Conservation (phyloP, 371 early-diverging fungal genomes). For the Mortierella sp. region DNA sequence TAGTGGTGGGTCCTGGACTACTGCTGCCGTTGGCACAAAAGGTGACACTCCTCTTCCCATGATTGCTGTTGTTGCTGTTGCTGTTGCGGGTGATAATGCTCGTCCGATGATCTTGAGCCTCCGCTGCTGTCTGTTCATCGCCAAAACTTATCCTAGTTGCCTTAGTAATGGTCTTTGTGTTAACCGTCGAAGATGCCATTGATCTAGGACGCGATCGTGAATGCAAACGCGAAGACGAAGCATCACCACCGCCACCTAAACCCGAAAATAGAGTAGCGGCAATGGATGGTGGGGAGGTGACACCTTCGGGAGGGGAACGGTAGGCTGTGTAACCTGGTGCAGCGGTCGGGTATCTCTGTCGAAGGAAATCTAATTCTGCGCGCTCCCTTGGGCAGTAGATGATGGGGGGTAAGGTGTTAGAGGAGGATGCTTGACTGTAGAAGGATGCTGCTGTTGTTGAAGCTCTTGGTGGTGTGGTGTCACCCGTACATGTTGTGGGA, state of each 20-base stretch:
- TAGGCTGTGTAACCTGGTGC: not conserved
- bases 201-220: not conserved
- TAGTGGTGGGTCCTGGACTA: too few relatives aligned
- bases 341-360: not conserved
- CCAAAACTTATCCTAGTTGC: too few relatives aligned
- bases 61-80: too few relatives aligned
- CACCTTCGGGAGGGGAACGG: not conserved
- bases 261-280: not conserved
- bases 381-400: constrained; percentile 1
- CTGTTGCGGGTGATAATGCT: too few relatives aligned
- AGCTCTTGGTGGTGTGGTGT: not conserved
- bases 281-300: not conserved
- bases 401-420: not conserved
- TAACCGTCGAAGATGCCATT: too few relatives aligned
- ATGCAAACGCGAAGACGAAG: not conserved
- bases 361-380: not conserved
- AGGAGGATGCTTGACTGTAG: not conserved
- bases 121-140: too few relatives aligned
- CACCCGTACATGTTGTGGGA: not conserved
- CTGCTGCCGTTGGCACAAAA: too few relatives aligned
- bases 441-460: not conserved
- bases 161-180: too few relatives aligned
- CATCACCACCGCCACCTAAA: not conserved
- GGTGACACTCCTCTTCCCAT: too few relatives aligned
- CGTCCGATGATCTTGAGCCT: too few relatives aligned